Conservation (phyloP, 192 early-diverging fungal genomes). For the Paraglomus occultum region DNA sequence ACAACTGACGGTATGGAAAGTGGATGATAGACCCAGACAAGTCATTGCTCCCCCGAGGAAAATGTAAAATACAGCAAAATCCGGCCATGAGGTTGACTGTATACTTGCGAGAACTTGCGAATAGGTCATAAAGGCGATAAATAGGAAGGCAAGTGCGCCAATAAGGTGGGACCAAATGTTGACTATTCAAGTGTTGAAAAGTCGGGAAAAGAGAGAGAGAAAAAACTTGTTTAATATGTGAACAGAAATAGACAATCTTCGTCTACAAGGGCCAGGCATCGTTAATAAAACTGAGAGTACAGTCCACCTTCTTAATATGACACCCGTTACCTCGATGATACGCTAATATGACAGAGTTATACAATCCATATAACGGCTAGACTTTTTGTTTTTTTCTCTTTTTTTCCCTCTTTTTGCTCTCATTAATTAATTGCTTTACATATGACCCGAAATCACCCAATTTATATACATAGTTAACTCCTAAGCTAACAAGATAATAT, state of each 20-base stretch:
- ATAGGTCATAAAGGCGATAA: constrained; percentile 47
- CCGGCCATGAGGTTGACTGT: constrained; percentile 56
- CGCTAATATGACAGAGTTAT: no score
- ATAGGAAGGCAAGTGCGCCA: constrained; percentile 61
- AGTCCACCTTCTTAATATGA: no score
- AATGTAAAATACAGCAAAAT: constrained; percentile 66
- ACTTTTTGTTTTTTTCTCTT: no score
- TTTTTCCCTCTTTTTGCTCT: no score
- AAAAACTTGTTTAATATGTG: neutral
- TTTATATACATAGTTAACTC: no score
- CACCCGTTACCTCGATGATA: no score
- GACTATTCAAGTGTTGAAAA: constrained; percentile 34
- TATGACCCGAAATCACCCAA: no score
- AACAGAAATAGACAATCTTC: neutral
- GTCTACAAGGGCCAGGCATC: neutral
- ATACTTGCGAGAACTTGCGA: constrained; percentile 40
- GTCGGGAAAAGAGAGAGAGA: neutral
- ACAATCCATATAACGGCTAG: no score
- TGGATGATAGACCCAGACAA: constrained; percentile 77
- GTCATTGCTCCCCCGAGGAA: constrained; percentile 72
- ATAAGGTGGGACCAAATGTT: constrained; percentile 89
- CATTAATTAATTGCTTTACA: no score
- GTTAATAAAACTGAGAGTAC: no score
- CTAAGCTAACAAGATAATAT: no score
- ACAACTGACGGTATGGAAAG: constrained; percentile 81